Evolutionary conservation across 202 grass and related monocot species (phyloP), one percentile per base, ranked within the genome.

Genomic region (Setaria italica): DNA sequence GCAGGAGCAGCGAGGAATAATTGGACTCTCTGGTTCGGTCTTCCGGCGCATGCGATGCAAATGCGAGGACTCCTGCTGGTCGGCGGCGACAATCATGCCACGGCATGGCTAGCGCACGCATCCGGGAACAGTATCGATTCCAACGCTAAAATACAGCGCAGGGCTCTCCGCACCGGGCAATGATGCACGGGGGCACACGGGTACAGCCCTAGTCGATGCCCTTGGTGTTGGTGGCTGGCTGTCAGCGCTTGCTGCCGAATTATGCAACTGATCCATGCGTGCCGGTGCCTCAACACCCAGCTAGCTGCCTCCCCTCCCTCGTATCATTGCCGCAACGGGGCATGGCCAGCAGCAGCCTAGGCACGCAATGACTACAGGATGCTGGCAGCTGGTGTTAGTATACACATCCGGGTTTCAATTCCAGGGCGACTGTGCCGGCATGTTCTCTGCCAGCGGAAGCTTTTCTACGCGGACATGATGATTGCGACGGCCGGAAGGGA

Each of bases 311-410:
- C n/a, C n/a, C 45, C 30, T 15, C 2, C 7, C 11, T 10, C 13
- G 67, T 70, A 88, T 84, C 9, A 84, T 80, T 80, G 54, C 59
- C 68, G n/a, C 59, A 42, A 80, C 80, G n/a, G 63, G 81, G 49
- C 72, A 70, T 62, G 64, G 32, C 72, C 64, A 82, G 65, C 71
- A 62, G 71, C 66, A 56, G 12, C 63, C 80, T 9, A 50, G 17
- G 13, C 75, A 59, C 74, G 33, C 67, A 49, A 59, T 69, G 16
- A 48, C 80, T 47, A 19, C 29, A 35, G 15, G 70, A 51, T 41
- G 39, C 39, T 10, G 45, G 21, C 69, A 16, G 69, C 21, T 49
- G 69, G 16, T 0, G 45, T 15, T 49, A 49, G 42, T 29, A 11
- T 20, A 75, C 11, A 41, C 74, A 62, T 47, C 62, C 50, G 62